phyloP scores from a whole-genome alignment of 441 rosid genomes.

The Metrosideros polymorpha region DNA sequence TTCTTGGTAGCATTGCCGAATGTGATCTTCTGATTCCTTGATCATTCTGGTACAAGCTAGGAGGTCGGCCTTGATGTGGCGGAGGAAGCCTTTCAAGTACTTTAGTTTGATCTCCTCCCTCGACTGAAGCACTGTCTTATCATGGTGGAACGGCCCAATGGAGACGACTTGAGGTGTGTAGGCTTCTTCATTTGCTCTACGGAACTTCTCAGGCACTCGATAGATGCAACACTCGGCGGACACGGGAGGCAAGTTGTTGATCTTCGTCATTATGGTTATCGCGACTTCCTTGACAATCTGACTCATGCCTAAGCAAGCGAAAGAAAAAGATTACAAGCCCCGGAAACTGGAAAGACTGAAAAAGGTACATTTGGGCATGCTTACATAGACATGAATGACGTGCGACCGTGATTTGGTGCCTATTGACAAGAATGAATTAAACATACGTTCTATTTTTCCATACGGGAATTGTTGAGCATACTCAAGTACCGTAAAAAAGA shows the following conservation, averaged over 20 bases:
- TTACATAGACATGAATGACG: background rate
- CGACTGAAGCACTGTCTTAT: background rate
- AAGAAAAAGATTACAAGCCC: background rate
- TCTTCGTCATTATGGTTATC: background rate
- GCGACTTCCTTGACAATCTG: background rate
- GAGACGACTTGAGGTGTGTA: background rate
- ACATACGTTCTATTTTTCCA: background rate
- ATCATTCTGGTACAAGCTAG: background rate
- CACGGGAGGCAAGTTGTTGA: background rate
- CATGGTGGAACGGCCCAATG: background rate
- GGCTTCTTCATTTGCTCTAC: background rate
- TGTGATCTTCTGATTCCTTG: background rate
- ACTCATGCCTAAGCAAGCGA: background rate
- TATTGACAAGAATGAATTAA: background rate
- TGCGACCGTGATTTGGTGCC: background rate
- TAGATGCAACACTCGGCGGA: background rate
- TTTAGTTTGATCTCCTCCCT: background rate
- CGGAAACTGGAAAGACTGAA: background rate
- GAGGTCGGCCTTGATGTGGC: background rate
- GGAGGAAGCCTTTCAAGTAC: background rate
- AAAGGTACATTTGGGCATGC: background rate
- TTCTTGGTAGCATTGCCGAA: background rate
- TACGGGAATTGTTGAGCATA: background rate
- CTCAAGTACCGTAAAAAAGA: background rate
- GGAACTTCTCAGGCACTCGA: background rate